Evolutionary conservation across 108 stramenopile genomes (phyloP), one percentile per base, ranked within the genome.

Genomic region (Cyclostephanos invisitatus): DNA sequence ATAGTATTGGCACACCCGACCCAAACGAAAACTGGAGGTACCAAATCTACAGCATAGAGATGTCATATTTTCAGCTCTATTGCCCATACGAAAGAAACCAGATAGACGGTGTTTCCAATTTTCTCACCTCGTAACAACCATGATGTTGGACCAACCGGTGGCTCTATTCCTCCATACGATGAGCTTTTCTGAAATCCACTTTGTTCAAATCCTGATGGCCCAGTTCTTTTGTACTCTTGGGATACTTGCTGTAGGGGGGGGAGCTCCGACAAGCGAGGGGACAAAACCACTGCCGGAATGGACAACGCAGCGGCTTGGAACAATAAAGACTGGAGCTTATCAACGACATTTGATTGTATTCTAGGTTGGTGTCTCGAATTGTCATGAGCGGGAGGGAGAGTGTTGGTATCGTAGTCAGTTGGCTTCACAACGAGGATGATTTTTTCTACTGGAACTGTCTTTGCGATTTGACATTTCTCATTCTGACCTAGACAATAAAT

Each of bases 21-120:
- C 87, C 87, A 91, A 40, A 75, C 77, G 68, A 82, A 91, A 12
- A 88, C 82, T 7, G 90, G 90, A 17, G 90, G 90, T 28, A 80
- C 66, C 75, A 91, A 88, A 72, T 91, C 90, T 61, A 32, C 17
- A 54, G 12, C 40, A 38, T 37, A 36, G 22, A 59, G 35, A 27
- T 27, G 0, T 2, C 5, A 42, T 29, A 21, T 61, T 10, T 38
- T 54, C 11, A 54, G 38, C 7, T 42, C 37, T 61, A 7, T 15
- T 36, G 58, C 28, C 21, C 37, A 10, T 18, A 42, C 17, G 14
- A 61, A 29, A 20, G 29, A n/a, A 20, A 21, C 17, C 2, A 37
- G 21, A 29, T n/a, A 14, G 20, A 40, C 18, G n/a, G 1, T 20
- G 37, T 61, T 28, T 36, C 36, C 10, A 61, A 2, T 27, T 27